Base-by-base conservation (phyloP, 2,329 filamentous ascomycete genomes). In the Cryphonectria nitschkei region DNA sequence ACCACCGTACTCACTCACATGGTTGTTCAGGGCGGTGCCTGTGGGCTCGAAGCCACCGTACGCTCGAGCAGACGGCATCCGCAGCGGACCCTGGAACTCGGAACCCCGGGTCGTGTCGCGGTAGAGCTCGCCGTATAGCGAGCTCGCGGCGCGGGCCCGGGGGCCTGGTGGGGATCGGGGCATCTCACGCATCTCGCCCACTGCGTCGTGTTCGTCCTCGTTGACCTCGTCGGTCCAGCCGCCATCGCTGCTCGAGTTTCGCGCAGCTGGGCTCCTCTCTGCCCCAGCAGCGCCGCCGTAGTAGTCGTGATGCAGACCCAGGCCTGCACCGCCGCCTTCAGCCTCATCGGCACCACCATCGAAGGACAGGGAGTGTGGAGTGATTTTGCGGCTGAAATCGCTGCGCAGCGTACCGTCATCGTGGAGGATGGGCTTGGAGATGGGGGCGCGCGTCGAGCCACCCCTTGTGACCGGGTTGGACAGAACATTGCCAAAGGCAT, bases 351-450 rank as follows among this genome's bases (percentile, higher is more conserved):
- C 68, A 39, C 62, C 46, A 41, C 60, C 63, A 67, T 72, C 50
- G 64, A 73, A 71, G 39, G 61, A 67, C 39, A 67, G 61, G 63
- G 72, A 63, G 70, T 71, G 73, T 65, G 68, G 68, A 64, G 68
- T 70, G 66, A 39, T 63, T 75, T 82, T 83, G 75, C 83, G 85
- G 56, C 86, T 84, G 75, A 89, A 89, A 75, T 89, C 87, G 52
- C 82, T 84, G 67, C 87, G 84, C 71, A 84, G 80, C 52, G 79
- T 79, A 75, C 72, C 72, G 37, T 81, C 79, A 32, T 79, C 75
- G 68, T 80, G 77, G 63, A 86, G 80, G 68, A 89, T 82, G 73
- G 89, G 82, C 74, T 90, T 85, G 70, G 88, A 89, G 73, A 89
- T 86, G 63, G 87, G 52, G 16, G 66, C 69, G 29, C 63, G 70